Percentiles rank a stretch among this genome's conserved stretches.
Conservation (phyloP, 352 stramenopile genomes). For the Phytopythium vexans region DNA sequence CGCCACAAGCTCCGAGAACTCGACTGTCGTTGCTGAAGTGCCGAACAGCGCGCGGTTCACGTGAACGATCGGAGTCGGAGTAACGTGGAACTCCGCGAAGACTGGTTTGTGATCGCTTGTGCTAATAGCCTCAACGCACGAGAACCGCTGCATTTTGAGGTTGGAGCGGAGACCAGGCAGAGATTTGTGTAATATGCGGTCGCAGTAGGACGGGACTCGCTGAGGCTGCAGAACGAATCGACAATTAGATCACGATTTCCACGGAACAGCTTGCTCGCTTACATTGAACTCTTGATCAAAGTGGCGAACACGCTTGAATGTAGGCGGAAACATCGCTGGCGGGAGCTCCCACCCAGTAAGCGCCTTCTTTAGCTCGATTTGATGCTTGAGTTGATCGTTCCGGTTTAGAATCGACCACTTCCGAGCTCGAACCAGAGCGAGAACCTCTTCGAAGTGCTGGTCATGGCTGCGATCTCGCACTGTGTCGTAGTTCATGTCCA, state of each 20-base stretch:
- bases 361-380: constrained; percentile 52
- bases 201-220: constrained; percentile 80
- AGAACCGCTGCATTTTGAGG: constrained; percentile 57
- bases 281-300: constrained; percentile 41
- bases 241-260: not conserved
- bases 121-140: constrained; percentile 53
- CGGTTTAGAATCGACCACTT: constrained; percentile 61
- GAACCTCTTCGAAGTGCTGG: constrained; percentile 66
- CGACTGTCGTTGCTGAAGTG: constrained; percentile 40
- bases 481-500: constrained; percentile 67
- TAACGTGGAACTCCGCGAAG: constrained; percentile 50
- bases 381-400: constrained; percentile 77
- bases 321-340: constrained; percentile 66
- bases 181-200: constrained; percentile 82
- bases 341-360: constrained; percentile 65
- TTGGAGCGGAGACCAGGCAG: constrained; percentile 48
- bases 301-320: constrained; percentile 80
- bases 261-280: constrained; percentile 1
- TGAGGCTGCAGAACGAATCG: constrained; percentile 34
- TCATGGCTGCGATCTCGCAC: constrained; percentile 44
- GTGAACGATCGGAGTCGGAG: constrained; percentile 20
- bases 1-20: constrained; percentile 57
- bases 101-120: constrained; percentile 88
- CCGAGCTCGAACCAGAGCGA: constrained; percentile 49
- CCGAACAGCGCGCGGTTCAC: constrained; percentile 14